A percentile compares a stretch with the other conserved stretches of the same genome.
phyloP scores from a whole-genome alignment of 1,139 yeast genomes.

The Zhuliangozyma parablackwelliae region DNA sequence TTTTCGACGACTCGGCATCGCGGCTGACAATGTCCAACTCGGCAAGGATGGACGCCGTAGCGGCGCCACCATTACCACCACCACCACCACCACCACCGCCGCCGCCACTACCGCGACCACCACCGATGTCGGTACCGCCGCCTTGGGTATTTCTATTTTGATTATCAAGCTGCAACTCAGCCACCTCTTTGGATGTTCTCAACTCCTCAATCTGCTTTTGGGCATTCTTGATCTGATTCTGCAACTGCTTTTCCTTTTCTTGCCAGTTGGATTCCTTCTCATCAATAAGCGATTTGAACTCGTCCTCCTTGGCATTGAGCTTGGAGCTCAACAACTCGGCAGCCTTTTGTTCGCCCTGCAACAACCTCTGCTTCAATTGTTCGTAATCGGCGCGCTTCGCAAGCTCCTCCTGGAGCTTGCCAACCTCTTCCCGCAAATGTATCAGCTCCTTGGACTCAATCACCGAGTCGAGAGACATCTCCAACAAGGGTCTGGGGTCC shows the following conservation, averaged over 20 bases:
- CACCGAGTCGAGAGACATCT: conserved; percentile 68
- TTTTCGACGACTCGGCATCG: conserved; percentile 71
- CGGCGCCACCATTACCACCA: too few species aligned
- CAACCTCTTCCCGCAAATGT: conserved; percentile 50
- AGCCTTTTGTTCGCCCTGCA: conserved; percentile 54
- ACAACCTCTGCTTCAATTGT: conserved; percentile 57
- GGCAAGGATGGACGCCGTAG: conserved; percentile 27
- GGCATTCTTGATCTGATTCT: conserved; percentile 41
- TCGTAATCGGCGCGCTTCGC: conserved; percentile 75
- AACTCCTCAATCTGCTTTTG: conserved; percentile 51
- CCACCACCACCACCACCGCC: too few species aligned
- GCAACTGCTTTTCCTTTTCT: conserved; percentile 43
- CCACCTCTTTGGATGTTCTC: conserved; percentile 52
- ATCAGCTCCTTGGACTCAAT: conserved; percentile 53
- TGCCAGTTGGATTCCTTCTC: conserved; percentile 63
- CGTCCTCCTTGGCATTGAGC: conserved; percentile 58
- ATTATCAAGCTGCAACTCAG: conserved; percentile 44
- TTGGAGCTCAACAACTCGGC: conserved; percentile 47
- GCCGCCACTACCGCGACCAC: too few species aligned
- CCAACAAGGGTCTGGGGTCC: conserved; percentile 81
- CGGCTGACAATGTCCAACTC: conserved; percentile 66
- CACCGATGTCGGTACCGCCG: too few species aligned
- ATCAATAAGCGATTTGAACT: conserved; percentile 51
- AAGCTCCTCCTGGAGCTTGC: conserved; percentile 54
- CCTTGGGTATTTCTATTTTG: conserved; percentile 11